Evolutionary conservation across 2,329 filamentous ascomycete genomes (phyloP), one percentile per base, ranked within the genome.

Genomic region (Stachybotrys echinatus): DNA sequence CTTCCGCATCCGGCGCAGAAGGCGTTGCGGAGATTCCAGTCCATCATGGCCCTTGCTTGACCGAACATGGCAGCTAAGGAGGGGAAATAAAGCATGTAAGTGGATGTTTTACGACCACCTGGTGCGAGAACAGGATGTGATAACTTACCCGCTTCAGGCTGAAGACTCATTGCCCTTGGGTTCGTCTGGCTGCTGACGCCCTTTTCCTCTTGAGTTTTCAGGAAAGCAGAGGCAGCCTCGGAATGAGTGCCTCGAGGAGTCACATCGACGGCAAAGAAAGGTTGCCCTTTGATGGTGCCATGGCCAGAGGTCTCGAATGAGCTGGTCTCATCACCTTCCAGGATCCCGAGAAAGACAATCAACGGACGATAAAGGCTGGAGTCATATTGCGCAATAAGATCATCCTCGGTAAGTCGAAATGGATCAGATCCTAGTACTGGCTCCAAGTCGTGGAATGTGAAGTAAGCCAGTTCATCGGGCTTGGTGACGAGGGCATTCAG

Each of bases 1-100:
- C 88, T 81, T 31, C 94, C 92, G 69, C 94, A 99, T 50, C 87
- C 86, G 27, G 85, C 91, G 68, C 94, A 99, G 76, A 90, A 99
- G 23, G 87, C 88, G 70, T 95, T 96, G 47, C 92, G 87, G 22
- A 78, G 78, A 71, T 99, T 97, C 94, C 94, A 99, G 73, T 97
- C 94, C 34, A 95, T 75, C 22, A 96, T 77, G 43, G 91, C 88
- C 49, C 92, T 85, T 7, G 91, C 89, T 69, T 96, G 89, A 14
- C 90, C 92, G 59, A 91, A 96, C 43, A 96, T 88, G 46, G 92
- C 90, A 52, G 92, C 94, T 94, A 54, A 23, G 12, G n/a, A n/a
- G n/a, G n/a, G n/a, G n/a, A n/a, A n/a, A n/a, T n/a, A n/a, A n/a
- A n/a, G n/a, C n/a, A n/a, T n/a, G n/a, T n/a, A n/a, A n/a, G n/a